Evolutionary conservation across 1,284 basidiomycete species (phyloP).

Genomic region (Sanghuangporus sanghuang): DNA sequence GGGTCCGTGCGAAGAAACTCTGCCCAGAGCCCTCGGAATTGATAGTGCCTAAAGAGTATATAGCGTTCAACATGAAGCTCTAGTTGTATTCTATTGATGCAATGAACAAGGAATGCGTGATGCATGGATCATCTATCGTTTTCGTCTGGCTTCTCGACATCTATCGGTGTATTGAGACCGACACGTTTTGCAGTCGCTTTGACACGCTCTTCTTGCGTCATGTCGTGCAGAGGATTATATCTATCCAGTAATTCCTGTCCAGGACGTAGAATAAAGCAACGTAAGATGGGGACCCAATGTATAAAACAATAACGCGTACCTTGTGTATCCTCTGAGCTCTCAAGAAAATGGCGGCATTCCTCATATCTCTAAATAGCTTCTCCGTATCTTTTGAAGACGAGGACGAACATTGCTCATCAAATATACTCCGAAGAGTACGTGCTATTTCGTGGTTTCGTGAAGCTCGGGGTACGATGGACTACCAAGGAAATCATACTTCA

Average conservation of each 20-base stretch:
- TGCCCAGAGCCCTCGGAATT: slow-evolving; percentile 20
- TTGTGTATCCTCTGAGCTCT: slow-evolving; percentile 58
- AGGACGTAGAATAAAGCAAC: slow-evolving; percentile 4
- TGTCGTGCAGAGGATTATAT: slow-evolving; percentile 81
- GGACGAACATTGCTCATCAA: slow-evolving; percentile 35
- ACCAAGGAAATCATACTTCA: slow-evolving; percentile 20
- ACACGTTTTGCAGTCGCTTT: slow-evolving; percentile 83
- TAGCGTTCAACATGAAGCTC: too few species aligned
- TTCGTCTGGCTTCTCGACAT: slow-evolving; percentile 21
- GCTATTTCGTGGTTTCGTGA: slow-evolving; percentile 41
- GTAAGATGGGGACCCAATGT: slow-evolving; percentile 23
- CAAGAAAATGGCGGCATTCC: slow-evolving; percentile 70
- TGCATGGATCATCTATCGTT: slow-evolving; percentile 6
- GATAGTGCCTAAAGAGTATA: neutral
- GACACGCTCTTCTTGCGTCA: slow-evolving; percentile 75
- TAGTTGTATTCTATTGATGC: too few species aligned
- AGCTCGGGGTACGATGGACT: slow-evolving; percentile 41
- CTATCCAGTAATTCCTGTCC: slow-evolving; percentile 66
- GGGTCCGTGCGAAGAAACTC: slow-evolving; percentile 33
- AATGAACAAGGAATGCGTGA: neutral
- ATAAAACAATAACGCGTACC: slow-evolving; percentile 30
- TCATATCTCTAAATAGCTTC: slow-evolving; percentile 42
- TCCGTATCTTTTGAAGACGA: slow-evolving; percentile 19
- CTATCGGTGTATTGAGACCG: slow-evolving; percentile 68
- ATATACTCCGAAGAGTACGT: slow-evolving; percentile 53